phyloP scores from a whole-genome alignment of 1,284 basidiomycete genomes.

The Puccinia hordei region DNA sequence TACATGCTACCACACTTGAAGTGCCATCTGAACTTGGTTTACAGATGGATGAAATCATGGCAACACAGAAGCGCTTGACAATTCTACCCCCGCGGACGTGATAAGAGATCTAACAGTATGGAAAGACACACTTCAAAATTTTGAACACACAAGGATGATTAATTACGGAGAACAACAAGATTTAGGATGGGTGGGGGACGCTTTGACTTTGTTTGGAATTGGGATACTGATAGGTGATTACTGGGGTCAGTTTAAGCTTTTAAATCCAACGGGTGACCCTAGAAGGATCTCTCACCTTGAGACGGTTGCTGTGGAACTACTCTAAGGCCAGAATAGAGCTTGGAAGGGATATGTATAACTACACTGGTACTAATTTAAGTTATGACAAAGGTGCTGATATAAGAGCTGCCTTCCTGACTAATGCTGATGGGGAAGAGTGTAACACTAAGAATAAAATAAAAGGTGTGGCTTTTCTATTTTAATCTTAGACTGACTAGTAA shows the following conservation, averaged over 20 bases:
- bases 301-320: no score
- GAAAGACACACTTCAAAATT: not conserved
- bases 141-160: not conserved
- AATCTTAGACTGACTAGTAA: no score
- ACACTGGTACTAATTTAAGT: no score
- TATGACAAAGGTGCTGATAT: no score
- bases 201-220: not conserved
- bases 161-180: not conserved
- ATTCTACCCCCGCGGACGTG: not conserved
- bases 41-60: not conserved
- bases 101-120: not conserved
- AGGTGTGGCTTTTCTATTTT: no score
- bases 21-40: not conserved
- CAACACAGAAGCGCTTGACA: not conserved
- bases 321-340: no score
- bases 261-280: not conserved
- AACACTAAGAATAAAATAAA: no score
- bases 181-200: conserved; percentile 10
- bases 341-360: no score
- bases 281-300: not conserved
- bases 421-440: no score
- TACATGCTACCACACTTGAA: not conserved
- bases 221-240: not conserved
- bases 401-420: no score
- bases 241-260: not conserved